Conservation (phyloP, 208 protist genomes). For the Leishmania arabica region DNA sequence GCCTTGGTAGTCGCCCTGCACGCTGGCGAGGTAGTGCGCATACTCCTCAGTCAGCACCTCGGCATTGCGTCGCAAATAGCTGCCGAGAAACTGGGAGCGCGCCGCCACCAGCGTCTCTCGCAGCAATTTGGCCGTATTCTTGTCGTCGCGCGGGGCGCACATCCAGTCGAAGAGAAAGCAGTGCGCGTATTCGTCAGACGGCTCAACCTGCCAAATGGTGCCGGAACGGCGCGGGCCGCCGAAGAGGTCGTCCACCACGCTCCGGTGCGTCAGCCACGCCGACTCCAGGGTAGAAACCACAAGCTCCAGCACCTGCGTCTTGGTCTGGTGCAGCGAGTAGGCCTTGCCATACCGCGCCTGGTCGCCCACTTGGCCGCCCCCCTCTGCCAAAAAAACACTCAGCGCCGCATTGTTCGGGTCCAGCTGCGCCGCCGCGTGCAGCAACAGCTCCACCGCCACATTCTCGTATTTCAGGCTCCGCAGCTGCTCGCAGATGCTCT, state of each 20-base stretch:
- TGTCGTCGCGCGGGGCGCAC: slow-evolving; percentile 64
- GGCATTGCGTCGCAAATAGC: slow-evolving; percentile 70
- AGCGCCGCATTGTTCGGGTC: slow-evolving; percentile 68
- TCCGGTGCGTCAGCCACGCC: slow-evolving; percentile 80
- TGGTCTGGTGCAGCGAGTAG: slow-evolving; percentile 60
- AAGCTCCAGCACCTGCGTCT: slow-evolving; percentile 57
- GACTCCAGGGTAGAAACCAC: slow-evolving; percentile 60
- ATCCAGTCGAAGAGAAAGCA: slow-evolving; percentile 89
- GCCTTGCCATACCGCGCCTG: slow-evolving; percentile 19
- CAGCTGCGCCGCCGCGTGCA: slow-evolving; percentile 83
- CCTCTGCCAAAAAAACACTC: slow-evolving; percentile 57
- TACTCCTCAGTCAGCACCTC: slow-evolving; percentile 70
- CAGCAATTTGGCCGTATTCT: slow-evolving; percentile 48
- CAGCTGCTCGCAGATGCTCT: slow-evolving; percentile 80
- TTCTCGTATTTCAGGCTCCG: slow-evolving; percentile 68
- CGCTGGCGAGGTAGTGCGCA: slow-evolving; percentile 72
- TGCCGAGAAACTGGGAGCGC: slow-evolving; percentile 72
- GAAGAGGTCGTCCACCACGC: slow-evolving; percentile 78
- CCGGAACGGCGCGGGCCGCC: slow-evolving; percentile 75
- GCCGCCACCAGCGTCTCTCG: slow-evolving; percentile 64
- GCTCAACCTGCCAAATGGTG: slow-evolving; percentile 86
- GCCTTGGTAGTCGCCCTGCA: slow-evolving; percentile 56
- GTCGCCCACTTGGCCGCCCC: slow-evolving; percentile 8
- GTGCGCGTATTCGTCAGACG: slow-evolving; percentile 84
- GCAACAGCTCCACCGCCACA: slow-evolving; percentile 72